Evolutionary conservation across 2,329 filamentous ascomycete genomes (phyloP).

Genomic region (Aureobasidium subglaciale): DNA sequence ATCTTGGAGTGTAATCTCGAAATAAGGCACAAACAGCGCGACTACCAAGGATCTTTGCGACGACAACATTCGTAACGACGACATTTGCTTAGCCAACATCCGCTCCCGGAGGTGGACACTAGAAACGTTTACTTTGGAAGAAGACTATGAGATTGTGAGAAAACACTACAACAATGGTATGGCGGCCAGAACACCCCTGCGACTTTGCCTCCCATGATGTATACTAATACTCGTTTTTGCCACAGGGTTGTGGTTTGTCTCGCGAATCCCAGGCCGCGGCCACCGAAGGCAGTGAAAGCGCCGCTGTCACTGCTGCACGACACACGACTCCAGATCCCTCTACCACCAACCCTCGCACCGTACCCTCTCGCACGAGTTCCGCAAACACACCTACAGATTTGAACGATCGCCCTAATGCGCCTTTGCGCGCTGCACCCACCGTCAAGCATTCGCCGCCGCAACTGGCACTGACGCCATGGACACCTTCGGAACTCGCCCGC

Average conservation of each 20-base stretch:
- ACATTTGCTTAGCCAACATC: background rate
- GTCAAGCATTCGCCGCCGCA: constrained; percentile 17
- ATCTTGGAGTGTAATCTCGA: too few species aligned
- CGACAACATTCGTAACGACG: too few species aligned
- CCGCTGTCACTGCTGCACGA: too few species aligned
- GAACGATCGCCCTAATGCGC: constrained; percentile 22
- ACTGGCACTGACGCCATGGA: constrained; percentile 52
- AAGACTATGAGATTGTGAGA: constrained; percentile 13
- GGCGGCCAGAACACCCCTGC: background rate
- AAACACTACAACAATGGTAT: constrained; percentile 16
- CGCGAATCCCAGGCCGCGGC: constrained; percentile 8
- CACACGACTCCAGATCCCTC: constrained; percentile 4
- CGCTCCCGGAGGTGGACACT: too few species aligned
- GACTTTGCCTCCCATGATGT: background rate
- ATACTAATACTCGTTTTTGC: background rate
- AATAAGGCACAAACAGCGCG: too few species aligned
- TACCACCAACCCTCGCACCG: background rate
- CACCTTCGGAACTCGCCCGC: constrained; percentile 56
- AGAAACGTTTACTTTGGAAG: too few species aligned
- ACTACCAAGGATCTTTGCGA: too few species aligned
- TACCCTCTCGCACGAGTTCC: background rate
- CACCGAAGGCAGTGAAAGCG: background rate
- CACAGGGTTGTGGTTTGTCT: constrained; percentile 13
- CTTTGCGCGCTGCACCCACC: constrained; percentile 21
- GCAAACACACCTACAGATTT: constrained; percentile 3